Conservation (phyloP, 2,329 filamentous ascomycete genomes). For the Xylariaceae sp. region DNA sequence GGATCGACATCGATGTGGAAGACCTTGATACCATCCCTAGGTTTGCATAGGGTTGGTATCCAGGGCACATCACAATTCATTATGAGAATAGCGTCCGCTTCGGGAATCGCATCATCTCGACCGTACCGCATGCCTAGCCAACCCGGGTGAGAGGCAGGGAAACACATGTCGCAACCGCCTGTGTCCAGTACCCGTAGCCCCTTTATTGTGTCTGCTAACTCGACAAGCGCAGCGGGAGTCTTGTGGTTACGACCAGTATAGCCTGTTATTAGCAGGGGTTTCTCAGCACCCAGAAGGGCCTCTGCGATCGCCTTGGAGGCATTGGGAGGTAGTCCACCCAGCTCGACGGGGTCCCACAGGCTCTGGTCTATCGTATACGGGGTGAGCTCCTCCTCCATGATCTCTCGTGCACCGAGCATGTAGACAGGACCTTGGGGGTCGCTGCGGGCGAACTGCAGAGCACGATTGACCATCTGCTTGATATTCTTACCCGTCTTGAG, state of each 20-base stretch:
- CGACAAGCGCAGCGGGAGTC: slow-evolving; percentile 56
- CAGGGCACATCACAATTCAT: slow-evolving; percentile 89
- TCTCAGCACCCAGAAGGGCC: slow-evolving; percentile 57
- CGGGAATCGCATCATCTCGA: slow-evolving; percentile 64
- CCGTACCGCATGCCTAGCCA: slow-evolving; percentile 71
- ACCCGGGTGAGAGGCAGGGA: slow-evolving; percentile 63
- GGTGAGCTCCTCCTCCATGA: slow-evolving; percentile 79
- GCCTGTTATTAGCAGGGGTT: slow-evolving; percentile 65
- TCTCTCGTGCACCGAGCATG: slow-evolving; percentile 69
- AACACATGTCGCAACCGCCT: slow-evolving; percentile 76
- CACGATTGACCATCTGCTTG: slow-evolving; percentile 84
- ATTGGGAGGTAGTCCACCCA: slow-evolving; percentile 51
- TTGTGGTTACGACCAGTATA: slow-evolving; percentile 66
- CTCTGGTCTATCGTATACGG: slow-evolving; percentile 64
- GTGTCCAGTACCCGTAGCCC: slow-evolving; percentile 69
- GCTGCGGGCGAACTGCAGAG: slow-evolving; percentile 73
- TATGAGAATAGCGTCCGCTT: slow-evolving; percentile 79
- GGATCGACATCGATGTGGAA: slow-evolving; percentile 64
- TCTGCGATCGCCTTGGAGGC: slow-evolving; percentile 57
- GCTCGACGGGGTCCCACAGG: slow-evolving; percentile 65
- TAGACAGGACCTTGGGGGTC: slow-evolving; percentile 78
- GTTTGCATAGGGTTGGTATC: slow-evolving; percentile 72
- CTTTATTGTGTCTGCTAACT: slow-evolving; percentile 62
- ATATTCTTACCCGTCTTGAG: slow-evolving; percentile 80
- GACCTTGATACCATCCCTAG: slow-evolving; percentile 46